Evolutionary conservation across 345 rosid genomes (phyloP).

Genomic region (Geranium rotundifolium): DNA sequence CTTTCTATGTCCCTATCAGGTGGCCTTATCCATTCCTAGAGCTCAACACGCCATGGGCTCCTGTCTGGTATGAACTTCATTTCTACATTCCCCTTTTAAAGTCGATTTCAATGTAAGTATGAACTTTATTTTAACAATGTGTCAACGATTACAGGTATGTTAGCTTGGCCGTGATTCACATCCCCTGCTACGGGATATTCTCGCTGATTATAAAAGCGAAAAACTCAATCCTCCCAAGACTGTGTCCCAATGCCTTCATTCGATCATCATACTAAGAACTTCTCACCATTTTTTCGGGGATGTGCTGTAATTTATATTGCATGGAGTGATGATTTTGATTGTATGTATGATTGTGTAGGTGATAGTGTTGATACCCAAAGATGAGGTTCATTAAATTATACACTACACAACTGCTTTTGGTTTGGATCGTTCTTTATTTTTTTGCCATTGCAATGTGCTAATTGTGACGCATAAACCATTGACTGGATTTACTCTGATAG

Average conservation of each 20-base stretch:
- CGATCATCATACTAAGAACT: slow-evolving; percentile 2
- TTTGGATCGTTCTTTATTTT: too few species aligned
- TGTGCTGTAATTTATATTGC: too few species aligned
- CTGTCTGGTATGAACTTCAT: slow-evolving; percentile 41
- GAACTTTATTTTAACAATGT: background rate
- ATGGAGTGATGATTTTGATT: too few species aligned
- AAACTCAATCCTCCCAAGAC: slow-evolving; percentile 21
- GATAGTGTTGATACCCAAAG: too few species aligned
- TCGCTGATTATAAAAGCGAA: slow-evolving; percentile 46
- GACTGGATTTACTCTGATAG: too few species aligned
- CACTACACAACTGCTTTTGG: too few species aligned
- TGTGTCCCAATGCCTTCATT: slow-evolving; percentile 41
- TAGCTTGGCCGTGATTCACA: slow-evolving; percentile 38
- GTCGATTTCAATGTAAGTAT: too few species aligned
- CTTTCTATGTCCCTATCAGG: slow-evolving; percentile 25
- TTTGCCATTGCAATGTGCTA: too few species aligned
- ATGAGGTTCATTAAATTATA: too few species aligned
- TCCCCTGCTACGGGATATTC: slow-evolving; percentile 68
- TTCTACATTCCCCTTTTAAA: background rate
- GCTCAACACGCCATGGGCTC: slow-evolving; percentile 55
- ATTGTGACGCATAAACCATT: too few species aligned
- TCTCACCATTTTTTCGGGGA: too few species aligned
- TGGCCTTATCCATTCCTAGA: slow-evolving; percentile 91
- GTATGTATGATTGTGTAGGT: too few species aligned
- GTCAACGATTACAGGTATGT: slow-evolving; percentile 41